phyloP scores from a whole-genome alignment of 2,329 filamentous ascomycete genomes.

The Botrytis paeoniae region DNA sequence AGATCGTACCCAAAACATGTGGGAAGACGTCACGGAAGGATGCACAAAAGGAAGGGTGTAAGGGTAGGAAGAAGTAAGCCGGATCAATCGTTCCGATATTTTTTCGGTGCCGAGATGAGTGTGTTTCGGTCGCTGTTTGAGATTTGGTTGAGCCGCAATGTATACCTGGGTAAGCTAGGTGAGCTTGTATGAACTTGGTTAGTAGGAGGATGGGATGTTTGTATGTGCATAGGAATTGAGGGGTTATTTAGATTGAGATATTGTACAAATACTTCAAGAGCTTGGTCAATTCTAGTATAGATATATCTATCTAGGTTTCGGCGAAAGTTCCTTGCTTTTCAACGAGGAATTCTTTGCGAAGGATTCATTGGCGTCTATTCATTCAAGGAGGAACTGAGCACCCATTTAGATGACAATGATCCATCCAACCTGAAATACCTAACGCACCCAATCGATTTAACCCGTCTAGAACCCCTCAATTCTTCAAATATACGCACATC shows the following conservation, averaged over 20 bases:
- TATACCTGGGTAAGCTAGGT: neutral
- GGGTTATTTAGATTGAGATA: neutral
- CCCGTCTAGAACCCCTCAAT: neutral
- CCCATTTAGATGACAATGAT: neutral
- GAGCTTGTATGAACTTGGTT: neutral
- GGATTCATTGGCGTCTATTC: neutral
- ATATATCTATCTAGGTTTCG: neutral
- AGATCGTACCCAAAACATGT: neutral
- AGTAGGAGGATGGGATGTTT: neutral
- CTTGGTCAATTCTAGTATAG: neutral
- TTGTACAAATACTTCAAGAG: neutral
- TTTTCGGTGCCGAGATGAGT: neutral
- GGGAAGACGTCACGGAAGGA: constrained; percentile 4
- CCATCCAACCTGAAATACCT: neutral
- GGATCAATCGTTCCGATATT: neutral
- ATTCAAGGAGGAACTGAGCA: neutral
- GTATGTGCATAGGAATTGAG: neutral
- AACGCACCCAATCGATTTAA: too few species aligned
- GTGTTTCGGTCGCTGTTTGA: neutral
- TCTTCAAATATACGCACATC: neutral
- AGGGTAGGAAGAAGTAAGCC: neutral
- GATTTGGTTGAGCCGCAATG: neutral
- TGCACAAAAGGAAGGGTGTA: neutral
- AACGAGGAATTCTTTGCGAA: neutral
- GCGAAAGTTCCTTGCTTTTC: neutral